These are phyloP conservation scores for Cladosporium sphaerospermum DNA, from an alignment of 2,329 filamentous ascomycete species.

Conservation along the genomic window DNA sequence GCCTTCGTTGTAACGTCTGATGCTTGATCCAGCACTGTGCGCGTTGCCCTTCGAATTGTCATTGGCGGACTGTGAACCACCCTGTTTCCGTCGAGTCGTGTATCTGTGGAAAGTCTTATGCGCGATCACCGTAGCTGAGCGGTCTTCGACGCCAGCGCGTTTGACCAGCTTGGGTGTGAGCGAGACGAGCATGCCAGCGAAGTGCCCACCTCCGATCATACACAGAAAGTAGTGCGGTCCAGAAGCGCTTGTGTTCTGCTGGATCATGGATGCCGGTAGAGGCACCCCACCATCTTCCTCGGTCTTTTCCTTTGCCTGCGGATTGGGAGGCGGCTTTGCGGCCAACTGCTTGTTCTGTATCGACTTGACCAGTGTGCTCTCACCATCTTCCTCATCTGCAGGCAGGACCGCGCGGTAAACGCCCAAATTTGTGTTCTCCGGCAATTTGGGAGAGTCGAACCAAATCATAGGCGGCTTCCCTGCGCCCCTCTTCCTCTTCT, in stretches of 20 bases:
- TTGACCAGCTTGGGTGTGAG: conserved; percentile 74
- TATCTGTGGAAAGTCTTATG: conserved; percentile 99
- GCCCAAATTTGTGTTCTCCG: conserved; percentile 73
- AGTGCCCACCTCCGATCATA: conserved; percentile 98
- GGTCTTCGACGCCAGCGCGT: conserved; percentile 65
- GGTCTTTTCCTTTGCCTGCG: conserved; percentile 38
- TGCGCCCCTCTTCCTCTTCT: conserved; percentile 47
- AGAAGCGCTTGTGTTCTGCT: conserved; percentile 48
- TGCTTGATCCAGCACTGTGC: conserved; percentile 82
- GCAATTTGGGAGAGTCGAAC: conserved; percentile 72
- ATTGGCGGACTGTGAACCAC: conserved; percentile 88
- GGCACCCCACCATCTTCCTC: conserved; percentile 52
- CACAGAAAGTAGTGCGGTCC: conserved; percentile 89
- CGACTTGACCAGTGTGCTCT: conserved; percentile 56
- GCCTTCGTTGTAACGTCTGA: conserved; percentile 90
- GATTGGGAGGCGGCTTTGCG: conserved; percentile 47
- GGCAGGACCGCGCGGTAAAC: conserved; percentile 80
- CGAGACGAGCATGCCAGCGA: conserved; percentile 92
- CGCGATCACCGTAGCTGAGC: conserved; percentile 79
- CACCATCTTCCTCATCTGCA: conserved; percentile 60
- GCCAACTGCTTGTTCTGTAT: conserved; percentile 71
- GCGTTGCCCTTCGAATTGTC: conserved; percentile 91
- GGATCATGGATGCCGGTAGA: conserved; percentile 35
- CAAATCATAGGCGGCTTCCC: conserved; percentile 75
- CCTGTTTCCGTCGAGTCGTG: conserved; percentile 91